These are phyloP conservation scores for Uronychia binucleata DNA, from an alignment of 73 alveolate species.

Conservation along the genomic window DNA sequence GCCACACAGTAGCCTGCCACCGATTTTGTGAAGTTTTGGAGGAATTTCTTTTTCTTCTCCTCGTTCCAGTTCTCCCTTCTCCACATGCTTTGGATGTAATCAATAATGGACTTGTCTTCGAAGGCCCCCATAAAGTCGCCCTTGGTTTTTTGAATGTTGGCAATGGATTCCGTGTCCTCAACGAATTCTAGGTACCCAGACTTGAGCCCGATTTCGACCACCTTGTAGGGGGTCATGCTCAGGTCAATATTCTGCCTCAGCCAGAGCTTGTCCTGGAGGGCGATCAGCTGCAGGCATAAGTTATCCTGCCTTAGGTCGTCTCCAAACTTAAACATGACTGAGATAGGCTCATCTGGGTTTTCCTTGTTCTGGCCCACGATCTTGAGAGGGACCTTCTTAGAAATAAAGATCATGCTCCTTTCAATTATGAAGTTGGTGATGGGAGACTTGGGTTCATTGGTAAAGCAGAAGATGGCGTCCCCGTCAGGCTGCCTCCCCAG, in stretches of 20 bases:
- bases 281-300: slow-evolving; percentile 87
- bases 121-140: slow-evolving; percentile 66
- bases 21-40: slow-evolving; percentile 81
- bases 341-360: slow-evolving; percentile 7
- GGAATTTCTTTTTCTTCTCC: slow-evolving; percentile 16
- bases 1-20: slow-evolving; percentile 97
- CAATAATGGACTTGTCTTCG: slow-evolving; percentile 49
- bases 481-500: background rate
- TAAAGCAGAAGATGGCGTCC: slow-evolving; percentile 33
- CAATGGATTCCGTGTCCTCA: slow-evolving; percentile 56
- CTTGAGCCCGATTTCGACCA: slow-evolving; percentile 90
- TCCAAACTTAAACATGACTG: slow-evolving; percentile 91
- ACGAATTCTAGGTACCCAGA: slow-evolving; percentile 97
- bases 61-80: background rate
- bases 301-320: slow-evolving; percentile 98
- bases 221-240: slow-evolving; percentile 92
- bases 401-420: slow-evolving; percentile 39
- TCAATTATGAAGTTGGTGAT: slow-evolving; percentile 31
- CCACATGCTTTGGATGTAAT: slow-evolving; percentile 53
- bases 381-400: slow-evolving; percentile 63
- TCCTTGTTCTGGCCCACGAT: slow-evolving; percentile 13
- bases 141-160: slow-evolving; percentile 33
- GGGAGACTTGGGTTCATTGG: slow-evolving; percentile 56
- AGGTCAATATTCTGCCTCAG: slow-evolving; percentile 88
- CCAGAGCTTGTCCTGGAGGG: slow-evolving; percentile 96